Base-by-base conservation (phyloP, 192 early-diverging fungal genomes). In the Paraglomus brasilianum region DNA sequence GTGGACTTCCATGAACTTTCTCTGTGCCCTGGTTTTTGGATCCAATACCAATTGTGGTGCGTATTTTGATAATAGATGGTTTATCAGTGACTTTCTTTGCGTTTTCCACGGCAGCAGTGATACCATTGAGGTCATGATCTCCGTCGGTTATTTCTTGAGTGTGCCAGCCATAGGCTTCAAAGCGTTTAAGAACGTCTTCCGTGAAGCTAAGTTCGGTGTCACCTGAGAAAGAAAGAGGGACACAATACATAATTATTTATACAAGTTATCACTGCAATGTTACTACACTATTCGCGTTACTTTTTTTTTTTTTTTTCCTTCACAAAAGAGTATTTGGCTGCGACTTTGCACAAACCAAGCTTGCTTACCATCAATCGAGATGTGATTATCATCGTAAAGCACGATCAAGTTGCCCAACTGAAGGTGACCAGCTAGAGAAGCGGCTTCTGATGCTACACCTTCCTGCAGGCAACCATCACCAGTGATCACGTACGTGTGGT, bases 381-480 rank as follows among this genome's bases (percentile, higher is more conserved):
- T 92, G 75, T 93, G 84, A 82, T 98, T 98, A 73, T 94, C 92
- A 81, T 98, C 97, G 78, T 98, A 98, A 47, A 98, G 76, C 30
- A 87, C 89, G 73, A 97, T 94, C 51, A 98, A 83, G 73, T 96
- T 96, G 72, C 96, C 95, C 22, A 98, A 84, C 81, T 96, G 77
- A 72, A 92, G 79, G 62, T 97, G 93, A 49, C 83, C 97, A 39
- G 97, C 97, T 43, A 99, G 84, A 22, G 94, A 94, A 56, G 82
- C 83, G 24, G 97, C 91, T 78, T 98, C 97, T 21, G 91, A 86
- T 30, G 91, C 80, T 46, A 99, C 91, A 85, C 97, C 97, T 80
- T 99, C 97, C 81, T 99, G 97, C 59, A 99, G 75, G 82, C 97
- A 99, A 60, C 97, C 97, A 76, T 99, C 97, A 68, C 97, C 97